These are phyloP conservation scores for Rosa rugosa DNA, from an alignment of 306 rosid genomes.

Conservation along the genomic window DNA sequence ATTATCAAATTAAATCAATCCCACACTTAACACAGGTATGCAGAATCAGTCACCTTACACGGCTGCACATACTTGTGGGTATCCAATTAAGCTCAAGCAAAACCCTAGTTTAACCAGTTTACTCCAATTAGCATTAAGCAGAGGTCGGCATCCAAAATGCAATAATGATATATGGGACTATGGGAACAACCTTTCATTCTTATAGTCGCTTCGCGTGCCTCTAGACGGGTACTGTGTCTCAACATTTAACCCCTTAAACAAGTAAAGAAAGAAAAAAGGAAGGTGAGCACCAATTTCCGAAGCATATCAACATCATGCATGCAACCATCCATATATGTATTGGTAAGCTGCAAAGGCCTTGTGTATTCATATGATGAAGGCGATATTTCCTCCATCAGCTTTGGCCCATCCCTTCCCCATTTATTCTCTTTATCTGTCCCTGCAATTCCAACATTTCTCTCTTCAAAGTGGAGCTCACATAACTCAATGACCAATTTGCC, in stretches of 20 bases:
- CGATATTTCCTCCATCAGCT: constrained; percentile 28
- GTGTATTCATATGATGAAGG: neutral
- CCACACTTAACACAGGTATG: neutral
- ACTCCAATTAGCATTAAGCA: neutral
- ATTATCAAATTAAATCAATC: neutral
- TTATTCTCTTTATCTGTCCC: constrained; percentile 48
- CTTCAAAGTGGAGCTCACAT: neutral
- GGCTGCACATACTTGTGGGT: neutral
- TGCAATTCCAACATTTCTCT: constrained; percentile 52
- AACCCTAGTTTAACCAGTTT: neutral
- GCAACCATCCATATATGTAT: neutral
- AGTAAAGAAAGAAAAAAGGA: constrained; percentile 12
- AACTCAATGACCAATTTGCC: constrained; percentile 33
- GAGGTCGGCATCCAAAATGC: neutral
- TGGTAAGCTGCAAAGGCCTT: neutral
- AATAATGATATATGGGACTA: neutral
- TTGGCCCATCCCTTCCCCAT: constrained; percentile 33
- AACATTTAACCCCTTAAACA: constrained; percentile 35
- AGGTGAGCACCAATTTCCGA: constrained; percentile 68
- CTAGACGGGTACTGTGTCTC: constrained; percentile 25
- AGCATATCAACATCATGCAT: constrained; percentile 22
- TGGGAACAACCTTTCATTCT: constrained; percentile 18
- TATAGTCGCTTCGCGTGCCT: constrained; percentile 39
- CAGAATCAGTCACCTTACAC: neutral
- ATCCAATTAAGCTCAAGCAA: neutral